Conservation (phyloP, 2,329 filamentous ascomycete genomes). For the Coleophoma cylindrospora region DNA sequence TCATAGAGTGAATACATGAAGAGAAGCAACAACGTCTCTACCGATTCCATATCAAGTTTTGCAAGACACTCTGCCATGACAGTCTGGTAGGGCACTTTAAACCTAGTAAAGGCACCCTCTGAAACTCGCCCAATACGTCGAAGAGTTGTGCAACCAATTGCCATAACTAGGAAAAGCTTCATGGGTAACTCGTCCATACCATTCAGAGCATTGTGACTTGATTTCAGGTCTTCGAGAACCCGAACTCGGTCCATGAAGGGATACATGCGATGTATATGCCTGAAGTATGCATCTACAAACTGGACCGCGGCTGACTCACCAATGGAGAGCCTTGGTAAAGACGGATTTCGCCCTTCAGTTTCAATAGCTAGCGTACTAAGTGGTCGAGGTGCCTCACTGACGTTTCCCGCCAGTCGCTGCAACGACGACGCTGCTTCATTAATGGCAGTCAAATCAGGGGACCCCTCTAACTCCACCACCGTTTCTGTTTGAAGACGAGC, state of each 20-base stretch:
- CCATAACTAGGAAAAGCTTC: neutral
- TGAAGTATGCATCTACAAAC: neutral
- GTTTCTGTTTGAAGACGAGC: too few relatives aligned
- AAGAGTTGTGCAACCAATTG: neutral
- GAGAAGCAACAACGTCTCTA: neutral
- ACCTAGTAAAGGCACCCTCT: neutral
- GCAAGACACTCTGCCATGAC: neutral
- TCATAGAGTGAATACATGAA: neutral
- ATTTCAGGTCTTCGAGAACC: neutral
- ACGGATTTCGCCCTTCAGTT: too few relatives aligned
- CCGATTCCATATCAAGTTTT: neutral
- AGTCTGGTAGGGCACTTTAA: neutral
- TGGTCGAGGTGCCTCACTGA: too few relatives aligned
- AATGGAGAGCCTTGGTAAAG: too few relatives aligned
- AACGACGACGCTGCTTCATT: too few relatives aligned
- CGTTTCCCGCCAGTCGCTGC: too few relatives aligned
- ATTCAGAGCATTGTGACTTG: neutral
- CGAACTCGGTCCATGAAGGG: neutral
- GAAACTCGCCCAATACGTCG: neutral
- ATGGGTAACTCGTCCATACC: neutral
- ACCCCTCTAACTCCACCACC: too few relatives aligned
- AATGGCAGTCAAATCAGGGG: too few relatives aligned
- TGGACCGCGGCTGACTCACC: neutral
- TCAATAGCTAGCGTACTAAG: too few relatives aligned
- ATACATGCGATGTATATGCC: neutral